Percentiles rank a stretch among this genome's conserved stretches.
These are phyloP conservation scores for Saccharomyces hybrid DNA, from an alignment of 1,139 yeast genomes.

Conservation along the genomic window DNA sequence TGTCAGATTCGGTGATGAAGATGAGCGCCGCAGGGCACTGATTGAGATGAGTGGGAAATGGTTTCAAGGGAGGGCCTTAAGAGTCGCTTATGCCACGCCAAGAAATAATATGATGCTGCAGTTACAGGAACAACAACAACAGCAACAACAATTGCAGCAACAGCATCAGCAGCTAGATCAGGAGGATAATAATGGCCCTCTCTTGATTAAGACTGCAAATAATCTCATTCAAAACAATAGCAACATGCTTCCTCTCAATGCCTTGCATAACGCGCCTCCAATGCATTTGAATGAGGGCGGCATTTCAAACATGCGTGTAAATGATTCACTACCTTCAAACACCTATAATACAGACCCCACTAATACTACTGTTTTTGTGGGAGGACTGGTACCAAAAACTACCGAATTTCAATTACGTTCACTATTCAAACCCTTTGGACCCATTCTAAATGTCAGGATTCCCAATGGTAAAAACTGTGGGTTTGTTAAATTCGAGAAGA, in stretches of 20 bases:
- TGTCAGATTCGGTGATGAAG: slow-evolving; percentile 67
- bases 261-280: neutral
- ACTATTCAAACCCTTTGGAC: slow-evolving; percentile 77
- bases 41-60: slow-evolving; percentile 75
- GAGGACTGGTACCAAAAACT: slow-evolving; percentile 73
- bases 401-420: slow-evolving; percentile 67
- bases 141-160: slow-evolving; percentile 8
- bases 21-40: slow-evolving; percentile 69
- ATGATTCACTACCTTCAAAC: neutral
- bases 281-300: neutral
- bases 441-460: slow-evolving; percentile 74
- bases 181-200: slow-evolving; percentile 6
- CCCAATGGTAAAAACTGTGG: slow-evolving; percentile 94
- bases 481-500: slow-evolving; percentile 70
- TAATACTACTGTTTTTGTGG: slow-evolving; percentile 91
- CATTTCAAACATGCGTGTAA: neutral
- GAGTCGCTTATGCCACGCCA: slow-evolving; percentile 70
- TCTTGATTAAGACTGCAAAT: slow-evolving; percentile 14
- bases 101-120: slow-evolving; percentile 35
- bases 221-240: slow-evolving; percentile 7
- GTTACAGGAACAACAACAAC: slow-evolving; percentile 9
- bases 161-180: slow-evolving; percentile 5
- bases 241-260: neutral
- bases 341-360: slow-evolving; percentile 51
- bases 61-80: slow-evolving; percentile 65